phyloP scores from a whole-genome alignment of 208 protist species.

The Acanthamoeba royreba region DNA sequence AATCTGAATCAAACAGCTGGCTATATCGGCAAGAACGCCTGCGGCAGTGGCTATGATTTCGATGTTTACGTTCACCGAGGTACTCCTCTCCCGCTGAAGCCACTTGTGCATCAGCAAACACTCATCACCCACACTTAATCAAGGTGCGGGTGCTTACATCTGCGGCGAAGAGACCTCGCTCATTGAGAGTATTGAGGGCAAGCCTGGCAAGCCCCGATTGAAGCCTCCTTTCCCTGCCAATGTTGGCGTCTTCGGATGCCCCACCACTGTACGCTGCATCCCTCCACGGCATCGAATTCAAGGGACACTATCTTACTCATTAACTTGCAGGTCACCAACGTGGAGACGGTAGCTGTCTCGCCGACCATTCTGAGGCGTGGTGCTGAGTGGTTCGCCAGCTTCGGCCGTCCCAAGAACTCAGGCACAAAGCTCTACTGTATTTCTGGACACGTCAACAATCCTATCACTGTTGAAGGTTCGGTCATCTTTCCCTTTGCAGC shows the following conservation, averaged over 20 bases:
- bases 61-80: slow-evolving; percentile 96
- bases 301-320: not conserved
- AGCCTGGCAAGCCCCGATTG: slow-evolving; percentile 94
- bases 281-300: not conserved
- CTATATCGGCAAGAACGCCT: slow-evolving; percentile 96
- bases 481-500: not conserved
- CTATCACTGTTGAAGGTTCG: slow-evolving; percentile 93
- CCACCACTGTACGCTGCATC: slow-evolving; percentile 90
- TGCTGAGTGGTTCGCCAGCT: slow-evolving; percentile 91
- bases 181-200: slow-evolving; percentile 96
- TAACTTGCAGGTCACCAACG: slow-evolving; percentile 87
- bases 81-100: not conserved
- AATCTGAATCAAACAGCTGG: slow-evolving; percentile 67
- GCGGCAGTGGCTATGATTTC: slow-evolving; percentile 96
- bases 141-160: slow-evolving; percentile 96
- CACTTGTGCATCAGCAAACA: not conserved
- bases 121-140: slow-evolving; percentile 28
- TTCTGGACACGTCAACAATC: slow-evolving; percentile 97
- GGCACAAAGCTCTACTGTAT: slow-evolving; percentile 98
- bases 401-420: slow-evolving; percentile 95
- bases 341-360: slow-evolving; percentile 96
- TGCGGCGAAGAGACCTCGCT: slow-evolving; percentile 99
- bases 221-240: slow-evolving; percentile 99
- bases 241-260: slow-evolving; percentile 97
- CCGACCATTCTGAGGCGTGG: slow-evolving; percentile 92